Percentiles rank a stretch among this genome's conserved stretches.
These are phyloP conservation scores for Aspergillus taichungensis DNA, from an alignment of 495 filamentous ascomycete species.

Conservation along the genomic window DNA sequence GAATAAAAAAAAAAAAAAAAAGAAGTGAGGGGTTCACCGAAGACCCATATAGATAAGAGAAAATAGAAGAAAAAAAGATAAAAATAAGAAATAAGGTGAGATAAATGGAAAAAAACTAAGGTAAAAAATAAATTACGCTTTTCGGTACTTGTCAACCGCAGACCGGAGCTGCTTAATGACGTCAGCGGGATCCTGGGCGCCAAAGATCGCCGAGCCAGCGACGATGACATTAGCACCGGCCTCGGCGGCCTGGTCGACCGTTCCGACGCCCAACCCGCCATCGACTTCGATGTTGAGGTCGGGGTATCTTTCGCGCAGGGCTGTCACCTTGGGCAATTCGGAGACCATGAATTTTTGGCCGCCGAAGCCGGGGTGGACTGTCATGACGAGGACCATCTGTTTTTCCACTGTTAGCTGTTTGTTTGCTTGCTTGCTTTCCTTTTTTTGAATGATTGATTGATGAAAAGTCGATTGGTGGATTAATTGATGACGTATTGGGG, in stretches of 20 bases:
- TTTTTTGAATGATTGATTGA: not conserved
- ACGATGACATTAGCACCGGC: slow-evolving; percentile 98
- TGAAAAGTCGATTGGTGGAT: not conserved
- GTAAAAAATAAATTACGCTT: slow-evolving; percentile 5
- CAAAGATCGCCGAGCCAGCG: slow-evolving; percentile 94
- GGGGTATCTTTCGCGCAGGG: slow-evolving; percentile 75
- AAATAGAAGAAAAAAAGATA: slow-evolving; percentile 7
- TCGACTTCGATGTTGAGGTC: slow-evolving; percentile 95
- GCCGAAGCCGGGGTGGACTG: slow-evolving; percentile 93
- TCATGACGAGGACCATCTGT: slow-evolving; percentile 98
- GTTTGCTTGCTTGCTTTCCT: not conserved
- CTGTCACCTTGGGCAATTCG: slow-evolving; percentile 85
- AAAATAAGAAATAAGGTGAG: slow-evolving; percentile 8
- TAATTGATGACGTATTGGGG: no score
- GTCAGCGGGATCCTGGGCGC: slow-evolving; percentile 74
- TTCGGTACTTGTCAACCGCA: slow-evolving; percentile 56
- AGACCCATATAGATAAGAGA: not conserved
- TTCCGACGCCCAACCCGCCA: slow-evolving; percentile 77
- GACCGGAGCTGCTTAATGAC: slow-evolving; percentile 75
- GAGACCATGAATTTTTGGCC: slow-evolving; percentile 98
- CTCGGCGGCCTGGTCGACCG: slow-evolving; percentile 89
- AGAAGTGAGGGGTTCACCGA: not conserved
- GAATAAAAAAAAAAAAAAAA: not conserved
- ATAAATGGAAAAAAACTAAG: not conserved
- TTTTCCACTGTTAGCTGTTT: slow-evolving; percentile 3